Evolutionary conservation across 2,329 filamentous ascomycete species (phyloP).

Genomic region (Colletotrichum chrysophilum): DNA sequence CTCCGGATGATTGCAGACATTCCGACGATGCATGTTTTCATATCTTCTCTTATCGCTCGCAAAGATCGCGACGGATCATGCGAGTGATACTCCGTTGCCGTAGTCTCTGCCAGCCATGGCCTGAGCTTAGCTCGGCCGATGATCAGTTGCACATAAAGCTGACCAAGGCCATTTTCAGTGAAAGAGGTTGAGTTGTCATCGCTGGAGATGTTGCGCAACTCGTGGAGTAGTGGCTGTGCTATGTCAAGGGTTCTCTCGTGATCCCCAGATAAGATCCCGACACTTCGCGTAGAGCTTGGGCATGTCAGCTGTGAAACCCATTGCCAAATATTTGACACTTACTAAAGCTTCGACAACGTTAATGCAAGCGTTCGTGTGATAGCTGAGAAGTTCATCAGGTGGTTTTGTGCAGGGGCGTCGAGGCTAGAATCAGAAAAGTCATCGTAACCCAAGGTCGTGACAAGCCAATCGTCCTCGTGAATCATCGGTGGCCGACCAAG

Average conservation of each 20-base stretch:
- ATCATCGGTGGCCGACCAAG: constrained; percentile 22
- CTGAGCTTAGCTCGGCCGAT: not conserved
- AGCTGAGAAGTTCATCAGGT: not conserved
- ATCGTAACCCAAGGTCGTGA: not conserved
- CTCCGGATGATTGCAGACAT: not conserved
- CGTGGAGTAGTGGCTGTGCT: not conserved
- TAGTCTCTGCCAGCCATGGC: not conserved
- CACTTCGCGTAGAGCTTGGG: not conserved
- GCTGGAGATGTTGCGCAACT: not conserved
- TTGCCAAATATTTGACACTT: not conserved
- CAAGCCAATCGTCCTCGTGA: not conserved
- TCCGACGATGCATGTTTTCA: not conserved
- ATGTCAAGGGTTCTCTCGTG: not conserved
- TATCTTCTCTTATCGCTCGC: not conserved
- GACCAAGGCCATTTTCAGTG: not conserved
- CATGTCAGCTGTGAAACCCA: not conserved
- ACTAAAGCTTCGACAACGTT: not conserved
- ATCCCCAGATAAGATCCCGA: not conserved
- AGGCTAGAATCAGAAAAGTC: not conserved
- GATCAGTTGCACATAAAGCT: not conserved
- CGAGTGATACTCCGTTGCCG: not conserved
- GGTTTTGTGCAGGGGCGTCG: not conserved
- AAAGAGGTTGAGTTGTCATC: not conserved
- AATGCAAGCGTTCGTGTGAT: not conserved
- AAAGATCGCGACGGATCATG: not conserved